Base-by-base conservation (phyloP, 1,139 yeast species). In the Hyphopichia khmerensis region DNA sequence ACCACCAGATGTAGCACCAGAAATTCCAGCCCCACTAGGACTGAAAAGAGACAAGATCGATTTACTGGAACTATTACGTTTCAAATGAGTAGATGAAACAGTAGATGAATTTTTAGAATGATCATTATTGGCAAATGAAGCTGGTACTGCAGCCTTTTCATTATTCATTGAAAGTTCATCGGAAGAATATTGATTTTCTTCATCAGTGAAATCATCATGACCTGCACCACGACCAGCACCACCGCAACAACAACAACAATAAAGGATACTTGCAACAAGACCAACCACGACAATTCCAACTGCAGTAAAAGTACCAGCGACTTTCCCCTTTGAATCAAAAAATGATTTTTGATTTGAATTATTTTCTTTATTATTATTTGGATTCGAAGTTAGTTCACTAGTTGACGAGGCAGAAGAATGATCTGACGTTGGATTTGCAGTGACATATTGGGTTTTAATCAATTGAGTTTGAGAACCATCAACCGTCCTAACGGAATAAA, bases 261-360 rank as follows among this genome's bases (percentile, higher is more conserved):
- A 70, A 7, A 69, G 44, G 1, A 67, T 43, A 2, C 62, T 68
- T 0, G 52, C 34, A 1, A 79, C 47, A 1, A 80, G 38, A 0
- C 72, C 79, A 1, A 73, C 54, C 0, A 63, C 77, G 2, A 78
- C 79, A 3, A 83, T 56, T 2, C 85, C 89, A 5, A 84, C 89
- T 0, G 77, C 89, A 0, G 85, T 76, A 60, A 84, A 84, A 0
- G 84, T 82, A 11, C 90, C 90, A 0, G 88, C 90, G 1, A 84
- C 89, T 50, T 81, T 82, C 1, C 87, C 88, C 43, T 70, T 75
- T 40, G 76, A 63, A 48, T 75, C 75, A 57, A 81, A 83, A 53
- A 82, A 77, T 10, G 74, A 57, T 19, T 49, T 49, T 15, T 40
- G 40, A 18, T 40, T 39, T 7, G 16, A n/a, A n/a, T 18, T 16